Conservation (phyloP, 768 basidiomycete species). For the Leccinum uliginosum region DNA sequence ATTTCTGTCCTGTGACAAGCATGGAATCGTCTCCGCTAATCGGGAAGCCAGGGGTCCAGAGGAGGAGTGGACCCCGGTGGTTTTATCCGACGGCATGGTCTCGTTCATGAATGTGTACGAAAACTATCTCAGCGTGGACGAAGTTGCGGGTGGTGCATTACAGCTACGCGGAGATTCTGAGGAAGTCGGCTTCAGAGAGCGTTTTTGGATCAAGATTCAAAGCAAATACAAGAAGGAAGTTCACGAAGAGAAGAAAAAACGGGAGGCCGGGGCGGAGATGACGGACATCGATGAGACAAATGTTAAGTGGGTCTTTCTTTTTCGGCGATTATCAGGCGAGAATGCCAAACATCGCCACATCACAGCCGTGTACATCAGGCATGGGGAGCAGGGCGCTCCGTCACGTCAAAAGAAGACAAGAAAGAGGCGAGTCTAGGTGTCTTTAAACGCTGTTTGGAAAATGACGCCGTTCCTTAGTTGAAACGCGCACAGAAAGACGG, state of each 20-base stretch:
- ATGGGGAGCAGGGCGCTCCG: conserved; percentile 76
- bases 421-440: conserved; percentile 50
- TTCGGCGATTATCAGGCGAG: neutral
- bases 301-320: conserved; percentile 55
- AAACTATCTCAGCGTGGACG: conserved; percentile 81
- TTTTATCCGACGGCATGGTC: conserved; percentile 80
- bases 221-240: conserved; percentile 85
- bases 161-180: conserved; percentile 82
- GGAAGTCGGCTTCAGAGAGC: conserved; percentile 77
- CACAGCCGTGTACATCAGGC: conserved; percentile 69
- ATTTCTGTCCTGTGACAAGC: conserved; percentile 83
- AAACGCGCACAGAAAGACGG: conserved; percentile 78
- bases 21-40: conserved; percentile 79
- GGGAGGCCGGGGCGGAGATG: conserved; percentile 49
- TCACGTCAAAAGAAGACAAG: conserved; percentile 68
- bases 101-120: conserved; percentile 88
- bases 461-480: conserved; percentile 42
- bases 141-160: conserved; percentile 78
- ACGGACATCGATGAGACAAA: conserved; percentile 65
- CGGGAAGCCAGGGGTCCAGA: conserved; percentile 89
- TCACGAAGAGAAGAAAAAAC: conserved; percentile 68
- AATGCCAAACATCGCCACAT: conserved; percentile 2
- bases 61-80: conserved; percentile 89
- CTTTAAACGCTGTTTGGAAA: conserved; percentile 1
- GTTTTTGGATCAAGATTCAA: conserved; percentile 89